These are phyloP conservation scores for Wallemia mellicola DNA, from an alignment of 1,284 basidiomycete species.

Conservation along the genomic window DNA sequence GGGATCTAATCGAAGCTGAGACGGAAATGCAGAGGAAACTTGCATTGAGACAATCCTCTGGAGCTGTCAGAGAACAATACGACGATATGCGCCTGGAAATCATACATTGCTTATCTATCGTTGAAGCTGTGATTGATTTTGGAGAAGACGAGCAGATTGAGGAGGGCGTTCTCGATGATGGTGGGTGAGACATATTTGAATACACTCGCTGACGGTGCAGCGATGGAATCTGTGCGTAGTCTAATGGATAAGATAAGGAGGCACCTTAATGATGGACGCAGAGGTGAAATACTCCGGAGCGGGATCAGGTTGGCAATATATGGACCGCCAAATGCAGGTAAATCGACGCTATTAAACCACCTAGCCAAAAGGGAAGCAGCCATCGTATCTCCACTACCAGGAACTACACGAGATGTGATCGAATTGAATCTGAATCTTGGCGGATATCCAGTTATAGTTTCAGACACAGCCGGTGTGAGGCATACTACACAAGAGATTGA, in stretches of 20 bases:
- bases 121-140: constrained; percentile 72
- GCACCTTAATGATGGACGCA: constrained; percentile 32
- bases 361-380: constrained; percentile 54
- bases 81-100: constrained; percentile 32
- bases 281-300: constrained; percentile 51
- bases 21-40: constrained; percentile 46
- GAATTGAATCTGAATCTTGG: constrained; percentile 57
- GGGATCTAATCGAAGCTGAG: constrained; percentile 54
- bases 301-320: constrained; percentile 58
- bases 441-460: constrained; percentile 44
- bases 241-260: neutral
- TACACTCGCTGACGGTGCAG: neutral
- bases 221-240: neutral
- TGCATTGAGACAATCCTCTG: constrained; percentile 35
- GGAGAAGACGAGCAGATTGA: constrained; percentile 65
- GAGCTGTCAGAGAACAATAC: constrained; percentile 26
- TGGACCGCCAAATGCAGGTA: constrained; percentile 67
- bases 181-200: constrained; percentile 20
- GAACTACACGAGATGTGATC: constrained; percentile 60
- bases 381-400: constrained; percentile 55
- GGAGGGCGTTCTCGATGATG: constrained; percentile 34
- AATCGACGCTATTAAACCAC: constrained; percentile 53
- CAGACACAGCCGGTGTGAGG: constrained; percentile 62
- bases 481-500: constrained; percentile 40
- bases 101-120: constrained; percentile 35